phyloP scores from a whole-genome alignment of 2,329 filamentous ascomycete genomes.

The Fusarium sterilihyphosum region DNA sequence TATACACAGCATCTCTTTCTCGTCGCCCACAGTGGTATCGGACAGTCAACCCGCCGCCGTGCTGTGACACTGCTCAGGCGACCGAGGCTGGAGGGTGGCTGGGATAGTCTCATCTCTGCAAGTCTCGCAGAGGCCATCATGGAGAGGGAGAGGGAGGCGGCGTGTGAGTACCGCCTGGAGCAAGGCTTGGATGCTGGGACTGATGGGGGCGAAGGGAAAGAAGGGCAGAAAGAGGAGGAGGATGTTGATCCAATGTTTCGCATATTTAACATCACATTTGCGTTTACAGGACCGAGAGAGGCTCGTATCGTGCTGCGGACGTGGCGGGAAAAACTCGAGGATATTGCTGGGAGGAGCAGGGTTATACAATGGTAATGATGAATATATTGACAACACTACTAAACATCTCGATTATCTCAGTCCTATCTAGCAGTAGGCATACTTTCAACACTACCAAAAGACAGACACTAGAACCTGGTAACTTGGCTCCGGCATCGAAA shows the following conservation, averaged over 20 bases:
- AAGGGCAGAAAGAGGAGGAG: neutral
- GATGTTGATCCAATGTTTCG: constrained; percentile 4
- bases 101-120: constrained; percentile 12
- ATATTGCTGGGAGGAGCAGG: neutral
- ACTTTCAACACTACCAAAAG: neutral
- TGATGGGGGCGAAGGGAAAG: neutral
- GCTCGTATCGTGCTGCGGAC: neutral
- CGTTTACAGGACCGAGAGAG: neutral
- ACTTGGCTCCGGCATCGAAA: neutral
- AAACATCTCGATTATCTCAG: neutral
- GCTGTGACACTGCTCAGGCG: neutral
- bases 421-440: neutral
- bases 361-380: neutral
- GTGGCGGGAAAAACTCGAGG: constrained; percentile 4
- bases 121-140: constrained; percentile 12
- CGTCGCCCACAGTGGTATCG: neutral
- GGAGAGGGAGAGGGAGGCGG: constrained; percentile 3
- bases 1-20: constrained; percentile 1
- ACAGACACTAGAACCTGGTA: neutral
- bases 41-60: neutral
- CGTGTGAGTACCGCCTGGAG: neutral
- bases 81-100: neutral
- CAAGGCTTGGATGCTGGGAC: neutral
- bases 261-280: constrained; percentile 15
- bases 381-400: neutral